These are phyloP conservation scores for Cryptococcus sp. DNA, from an alignment of 1,284 basidiomycete species.

Conservation along the genomic window DNA sequence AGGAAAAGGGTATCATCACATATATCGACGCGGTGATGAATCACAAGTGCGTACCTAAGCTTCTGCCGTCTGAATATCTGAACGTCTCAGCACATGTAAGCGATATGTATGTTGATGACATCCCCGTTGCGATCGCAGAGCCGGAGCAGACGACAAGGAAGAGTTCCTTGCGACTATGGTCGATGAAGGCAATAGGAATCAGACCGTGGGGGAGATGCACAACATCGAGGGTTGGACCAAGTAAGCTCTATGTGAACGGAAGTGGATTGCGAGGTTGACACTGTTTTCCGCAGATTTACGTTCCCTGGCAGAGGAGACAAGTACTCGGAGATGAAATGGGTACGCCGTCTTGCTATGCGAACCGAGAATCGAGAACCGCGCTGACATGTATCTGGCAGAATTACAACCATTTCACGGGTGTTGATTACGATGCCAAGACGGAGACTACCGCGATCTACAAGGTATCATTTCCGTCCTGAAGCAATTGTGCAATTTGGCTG, in stretches of 20 bases:
- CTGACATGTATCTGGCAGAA: constrained; percentile 24
- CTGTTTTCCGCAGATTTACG: constrained; percentile 64
- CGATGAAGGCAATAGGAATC: constrained; percentile 58
- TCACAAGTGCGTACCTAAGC: constrained; percentile 54
- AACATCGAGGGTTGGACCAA: constrained; percentile 84
- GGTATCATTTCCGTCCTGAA: constrained; percentile 4
- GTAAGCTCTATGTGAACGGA: constrained; percentile 19
- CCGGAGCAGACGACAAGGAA: constrained; percentile 78
- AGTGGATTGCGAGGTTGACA: constrained; percentile 15
- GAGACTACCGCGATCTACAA: constrained; percentile 64
- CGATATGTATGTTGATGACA: not conserved
- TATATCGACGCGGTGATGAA: constrained; percentile 59
- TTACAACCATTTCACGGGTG: constrained; percentile 62
- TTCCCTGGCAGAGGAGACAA: constrained; percentile 75
- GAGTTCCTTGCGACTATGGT: constrained; percentile 73
- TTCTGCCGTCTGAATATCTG: constrained; percentile 10
- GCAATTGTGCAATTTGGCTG: not conserved
- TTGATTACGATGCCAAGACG: constrained; percentile 80
- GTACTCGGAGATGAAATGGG: constrained; percentile 59
- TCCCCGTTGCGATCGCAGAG: constrained; percentile 22
- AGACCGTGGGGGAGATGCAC: constrained; percentile 62
- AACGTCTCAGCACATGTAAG: not conserved
- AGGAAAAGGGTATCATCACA: constrained; percentile 46
- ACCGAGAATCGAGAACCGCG: not conserved
- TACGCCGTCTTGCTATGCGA: constrained; percentile 15